Evolutionary conservation across 805 yeast species (phyloP).

Genomic region (Candida maris): DNA sequence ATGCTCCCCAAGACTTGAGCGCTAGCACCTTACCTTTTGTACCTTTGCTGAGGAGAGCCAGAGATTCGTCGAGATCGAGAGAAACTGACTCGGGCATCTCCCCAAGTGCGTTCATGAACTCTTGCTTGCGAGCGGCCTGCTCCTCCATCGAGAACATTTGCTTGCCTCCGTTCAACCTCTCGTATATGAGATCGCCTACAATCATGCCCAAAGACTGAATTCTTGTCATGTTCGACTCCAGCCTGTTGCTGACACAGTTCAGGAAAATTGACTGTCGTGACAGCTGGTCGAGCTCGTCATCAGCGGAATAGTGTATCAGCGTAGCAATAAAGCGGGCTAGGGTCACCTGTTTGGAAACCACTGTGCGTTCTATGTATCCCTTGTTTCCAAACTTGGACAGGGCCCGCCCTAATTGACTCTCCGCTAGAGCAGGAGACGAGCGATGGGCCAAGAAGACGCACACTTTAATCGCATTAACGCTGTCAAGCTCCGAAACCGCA

Average conservation of each 20-base stretch:
- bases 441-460: constrained; percentile 1
- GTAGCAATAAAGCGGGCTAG: constrained; percentile 47
- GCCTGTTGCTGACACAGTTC: constrained; percentile 47
- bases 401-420: constrained; percentile 2
- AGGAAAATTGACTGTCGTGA: constrained; percentile 41
- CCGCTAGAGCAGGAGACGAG: not conserved
- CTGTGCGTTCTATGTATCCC: constrained; percentile 27
- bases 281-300: constrained; percentile 26
- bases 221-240: constrained; percentile 45
- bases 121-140: constrained; percentile 18
- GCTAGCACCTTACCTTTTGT: not conserved
- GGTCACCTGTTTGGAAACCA: constrained; percentile 42
- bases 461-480: constrained; percentile 6
- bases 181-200: constrained; percentile 50
- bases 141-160: constrained; percentile 29
- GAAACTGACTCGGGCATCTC: not conserved
- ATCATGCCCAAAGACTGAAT: constrained; percentile 52
- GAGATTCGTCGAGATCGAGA: constrained; percentile 6
- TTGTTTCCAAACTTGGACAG: constrained; percentile 23
- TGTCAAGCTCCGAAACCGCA: constrained; percentile 2
- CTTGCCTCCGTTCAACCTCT: constrained; percentile 28
- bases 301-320: constrained; percentile 25
- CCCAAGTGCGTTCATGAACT: constrained; percentile 8
- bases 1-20: not conserved
- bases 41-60: constrained; percentile 2